These are phyloP conservation scores for Talaromyces islandicus DNA, from an alignment of 2,329 filamentous ascomycete genomes.

Conservation along the genomic window DNA sequence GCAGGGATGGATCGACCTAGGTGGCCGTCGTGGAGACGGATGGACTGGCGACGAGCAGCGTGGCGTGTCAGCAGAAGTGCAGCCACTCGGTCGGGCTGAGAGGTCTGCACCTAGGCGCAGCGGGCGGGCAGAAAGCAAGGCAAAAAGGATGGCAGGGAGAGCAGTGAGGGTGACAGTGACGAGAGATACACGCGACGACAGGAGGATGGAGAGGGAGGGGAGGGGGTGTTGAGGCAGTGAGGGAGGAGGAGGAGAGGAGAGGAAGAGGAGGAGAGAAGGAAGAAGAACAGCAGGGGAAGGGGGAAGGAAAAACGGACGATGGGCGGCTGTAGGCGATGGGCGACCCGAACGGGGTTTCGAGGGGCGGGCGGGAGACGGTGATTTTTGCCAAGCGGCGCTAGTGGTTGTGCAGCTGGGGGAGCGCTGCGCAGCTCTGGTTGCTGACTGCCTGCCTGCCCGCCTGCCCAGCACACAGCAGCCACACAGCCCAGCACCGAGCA, in stretches of 20 bases:
- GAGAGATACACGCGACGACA: not conserved
- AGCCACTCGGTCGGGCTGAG: conserved; percentile 4
- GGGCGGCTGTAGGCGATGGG: conserved; percentile 3
- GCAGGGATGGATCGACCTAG: not conserved
- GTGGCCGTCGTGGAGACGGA: not conserved
- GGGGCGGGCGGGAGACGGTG: conserved; percentile 26
- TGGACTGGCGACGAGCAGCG: not conserved
- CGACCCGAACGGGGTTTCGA: conserved; percentile 20
- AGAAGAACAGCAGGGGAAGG: conserved; percentile 7
- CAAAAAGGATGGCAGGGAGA: not conserved
- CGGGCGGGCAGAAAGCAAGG: not conserved
- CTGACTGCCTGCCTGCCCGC: not conserved
- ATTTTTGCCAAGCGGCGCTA: conserved; percentile 28
- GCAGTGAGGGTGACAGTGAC: not conserved
- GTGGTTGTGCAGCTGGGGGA: conserved; percentile 25
- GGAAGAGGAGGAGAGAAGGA: too few species aligned
- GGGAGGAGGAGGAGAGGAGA: conserved; percentile 9
- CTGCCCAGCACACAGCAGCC: too few species aligned
- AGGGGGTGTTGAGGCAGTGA: not conserved
- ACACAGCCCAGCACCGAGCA: too few species aligned
- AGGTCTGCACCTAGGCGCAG: not conserved
- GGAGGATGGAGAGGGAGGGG: not conserved
- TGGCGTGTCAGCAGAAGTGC: not conserved
- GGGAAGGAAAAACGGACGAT: conserved; percentile 5
- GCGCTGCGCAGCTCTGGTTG: not conserved